Evolutionary conservation across 116 monocot genomes (phyloP).

Genomic region (Trichopus zeylanicus): DNA sequence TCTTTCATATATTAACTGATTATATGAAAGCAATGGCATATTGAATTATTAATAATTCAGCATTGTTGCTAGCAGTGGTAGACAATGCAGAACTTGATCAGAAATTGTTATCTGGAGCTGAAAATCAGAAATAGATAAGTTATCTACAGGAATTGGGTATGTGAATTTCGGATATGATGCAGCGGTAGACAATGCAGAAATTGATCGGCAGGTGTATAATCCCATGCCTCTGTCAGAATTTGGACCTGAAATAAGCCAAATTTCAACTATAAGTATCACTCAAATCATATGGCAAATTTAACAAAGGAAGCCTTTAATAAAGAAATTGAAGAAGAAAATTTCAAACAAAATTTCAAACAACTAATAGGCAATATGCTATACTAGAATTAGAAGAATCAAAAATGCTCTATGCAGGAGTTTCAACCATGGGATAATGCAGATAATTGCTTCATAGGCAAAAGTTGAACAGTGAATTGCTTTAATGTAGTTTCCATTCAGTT

Average conservation of each 20-base stretch:
- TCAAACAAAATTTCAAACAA: too few species aligned
- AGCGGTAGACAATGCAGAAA: constrained; percentile 85
- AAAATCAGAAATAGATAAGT: too few species aligned
- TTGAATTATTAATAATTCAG: neutral
- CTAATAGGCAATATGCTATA: too few species aligned
- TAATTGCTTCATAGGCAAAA: too few species aligned
- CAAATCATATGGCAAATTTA: neutral
- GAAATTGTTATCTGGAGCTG: constrained; percentile 1
- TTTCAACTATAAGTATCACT: constrained; percentile 1
- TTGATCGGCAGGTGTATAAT: constrained; percentile 55
- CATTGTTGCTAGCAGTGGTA: neutral
- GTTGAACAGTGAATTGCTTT: too few species aligned
- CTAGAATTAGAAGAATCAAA: too few species aligned
- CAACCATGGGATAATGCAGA: too few species aligned
- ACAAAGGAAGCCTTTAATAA: neutral
- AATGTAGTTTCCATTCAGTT: too few species aligned
- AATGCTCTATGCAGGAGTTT: too few species aligned
- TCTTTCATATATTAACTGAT: neutral
- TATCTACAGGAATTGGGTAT: too few species aligned
- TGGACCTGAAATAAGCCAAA: constrained; percentile 57
- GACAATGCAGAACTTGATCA: too few species aligned
- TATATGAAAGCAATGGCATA: neutral
- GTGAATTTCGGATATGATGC: constrained; percentile 74
- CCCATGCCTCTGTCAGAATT: constrained; percentile 90
- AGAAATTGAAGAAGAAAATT: neutral